A percentile compares a stretch with the other conserved stretches of the same genome.
phyloP scores from a whole-genome alignment of 257 asterid species.

The Solanum paucissectum region DNA sequence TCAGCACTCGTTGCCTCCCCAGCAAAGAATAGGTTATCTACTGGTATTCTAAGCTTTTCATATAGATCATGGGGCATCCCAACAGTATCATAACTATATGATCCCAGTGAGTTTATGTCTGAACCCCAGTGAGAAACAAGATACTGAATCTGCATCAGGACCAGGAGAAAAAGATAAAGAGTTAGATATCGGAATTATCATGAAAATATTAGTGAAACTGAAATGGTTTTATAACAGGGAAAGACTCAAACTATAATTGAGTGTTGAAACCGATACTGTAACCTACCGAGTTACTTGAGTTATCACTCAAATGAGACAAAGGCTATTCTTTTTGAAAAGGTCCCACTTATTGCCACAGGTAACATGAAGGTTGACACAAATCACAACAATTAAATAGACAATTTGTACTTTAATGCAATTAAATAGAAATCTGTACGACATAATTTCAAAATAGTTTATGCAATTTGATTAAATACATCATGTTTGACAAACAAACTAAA shows the following conservation, averaged over 20 bases:
- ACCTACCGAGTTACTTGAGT: neutral
- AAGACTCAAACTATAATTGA: neutral
- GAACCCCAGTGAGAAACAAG: constrained; percentile 90
- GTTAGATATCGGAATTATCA: neutral
- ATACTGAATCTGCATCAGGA: constrained; percentile 50
- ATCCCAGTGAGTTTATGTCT: constrained; percentile 60
- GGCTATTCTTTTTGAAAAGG: neutral
- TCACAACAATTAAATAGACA: neutral
- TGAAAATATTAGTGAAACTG: neutral
- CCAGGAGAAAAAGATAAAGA: neutral
- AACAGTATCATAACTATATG: constrained; percentile 77
- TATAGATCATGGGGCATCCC: constrained; percentile 74
- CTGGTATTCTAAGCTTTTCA: constrained; percentile 69
- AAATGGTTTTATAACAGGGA: neutral
- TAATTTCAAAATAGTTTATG: neutral
- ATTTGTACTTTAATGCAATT: neutral
- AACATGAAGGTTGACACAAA: too few relatives aligned
- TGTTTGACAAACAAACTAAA: neutral
- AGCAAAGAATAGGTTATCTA: constrained; percentile 81
- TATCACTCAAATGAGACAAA: neutral
- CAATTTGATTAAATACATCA: neutral
- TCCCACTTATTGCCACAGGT: neutral
- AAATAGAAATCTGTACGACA: neutral
- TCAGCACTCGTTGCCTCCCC: constrained; percentile 81
- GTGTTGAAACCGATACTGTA: neutral